Base-by-base conservation (phyloP, 106 monocot genomes). In the Vanilla planifolia region DNA sequence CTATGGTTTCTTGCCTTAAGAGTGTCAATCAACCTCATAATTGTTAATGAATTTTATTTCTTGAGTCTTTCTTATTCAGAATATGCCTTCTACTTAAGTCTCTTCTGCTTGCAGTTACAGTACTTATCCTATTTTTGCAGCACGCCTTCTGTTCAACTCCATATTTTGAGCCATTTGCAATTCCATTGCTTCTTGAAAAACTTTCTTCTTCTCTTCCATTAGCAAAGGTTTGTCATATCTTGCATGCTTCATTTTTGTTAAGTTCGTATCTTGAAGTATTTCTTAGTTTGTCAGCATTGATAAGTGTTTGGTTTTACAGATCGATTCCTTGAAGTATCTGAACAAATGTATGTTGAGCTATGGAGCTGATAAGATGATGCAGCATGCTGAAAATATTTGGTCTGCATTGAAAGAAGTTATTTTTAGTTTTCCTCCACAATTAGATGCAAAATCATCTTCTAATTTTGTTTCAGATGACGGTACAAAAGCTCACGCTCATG, bases 261-360 rank as follows among this genome's bases (percentile, higher is more conserved):
- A 14, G 43, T 27, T 50, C 9, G 5, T 67, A 46, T 36, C 45
- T 48, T 58, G 14, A 3, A 35, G 5, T 19, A 19, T 8, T 57
- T 57, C n/a, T 57, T 20, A 19, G 14, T 7, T 34, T 6, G 21
- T 2, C 41, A 47, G 5, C 24, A 28, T 45, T 71, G 53, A 45
- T 47, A 52, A 51, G 3, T 69, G 61, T 16, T 24, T 14, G 20
- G 67, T 56, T 44, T 69, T 73, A 47, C 88, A 98, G 98, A 71
- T 88, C 80, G 98, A 98, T 82, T 98, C 98, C 68, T 58, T 98
- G 67, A 88, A 79, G 56, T 98, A 92, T 80, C 82, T 98, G 42
- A 61, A 56, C 43, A 85, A 66, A 48, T 98, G 88, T 70, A 73
- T 92, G 23, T 36, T 48, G 34, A 69, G 32, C 40, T 98, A 87